phyloP scores from a whole-genome alignment of 106 monocot species.

The Iris macrosiphon region DNA sequence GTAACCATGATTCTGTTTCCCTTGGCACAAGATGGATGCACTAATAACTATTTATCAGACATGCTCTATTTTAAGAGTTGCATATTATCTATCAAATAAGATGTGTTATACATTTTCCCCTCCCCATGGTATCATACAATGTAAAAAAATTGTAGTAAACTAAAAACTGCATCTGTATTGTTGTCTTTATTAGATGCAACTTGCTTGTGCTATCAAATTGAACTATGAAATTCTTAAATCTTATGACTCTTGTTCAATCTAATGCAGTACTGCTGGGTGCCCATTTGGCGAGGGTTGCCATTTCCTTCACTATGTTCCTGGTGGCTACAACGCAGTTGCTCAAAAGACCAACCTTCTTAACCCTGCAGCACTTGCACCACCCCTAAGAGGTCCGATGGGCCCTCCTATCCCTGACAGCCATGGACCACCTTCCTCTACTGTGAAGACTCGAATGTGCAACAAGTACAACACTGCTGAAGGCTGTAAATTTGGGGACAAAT shows the following conservation, averaged over 20 bases:
- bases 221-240: no score
- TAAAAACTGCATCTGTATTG: no score
- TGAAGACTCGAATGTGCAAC: slow-evolving; percentile 55
- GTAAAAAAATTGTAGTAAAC: no score
- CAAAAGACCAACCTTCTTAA: slow-evolving; percentile 41
- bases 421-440: slow-evolving; percentile 16
- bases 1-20: no score
- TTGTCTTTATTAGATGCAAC: no score
- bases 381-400: slow-evolving; percentile 20
- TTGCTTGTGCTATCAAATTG: no score
- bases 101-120: no score
- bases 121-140: no score
- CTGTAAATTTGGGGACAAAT: slow-evolving; percentile 64
- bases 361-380: slow-evolving; percentile 19
- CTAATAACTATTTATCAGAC: no score
- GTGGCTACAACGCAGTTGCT: slow-evolving; percentile 48
- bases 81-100: no score
- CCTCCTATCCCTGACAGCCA: slow-evolving; percentile 15
- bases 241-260: neutral
- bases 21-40: no score
- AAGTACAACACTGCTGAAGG: slow-evolving; percentile 58
- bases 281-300: slow-evolving; percentile 75
- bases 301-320: slow-evolving; percentile 74
- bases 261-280: slow-evolving; percentile 64
- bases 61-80: no score